A percentile compares a stretch with the other conserved stretches of the same genome.
phyloP scores from a whole-genome alignment of 1,284 basidiomycete species.

The Ceratobasidium papillatum region DNA sequence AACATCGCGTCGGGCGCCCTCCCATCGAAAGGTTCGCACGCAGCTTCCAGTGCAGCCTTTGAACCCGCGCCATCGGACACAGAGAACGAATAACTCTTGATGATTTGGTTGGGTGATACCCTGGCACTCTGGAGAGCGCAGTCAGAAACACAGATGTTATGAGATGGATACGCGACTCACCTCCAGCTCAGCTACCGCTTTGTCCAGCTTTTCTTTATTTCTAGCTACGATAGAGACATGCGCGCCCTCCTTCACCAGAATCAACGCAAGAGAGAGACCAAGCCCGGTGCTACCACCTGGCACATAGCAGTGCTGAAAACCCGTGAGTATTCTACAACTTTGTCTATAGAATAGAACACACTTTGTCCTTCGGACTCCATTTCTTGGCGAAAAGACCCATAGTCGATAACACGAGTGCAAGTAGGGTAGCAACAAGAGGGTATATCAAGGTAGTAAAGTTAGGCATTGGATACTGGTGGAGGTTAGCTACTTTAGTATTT shows the following conservation, averaged over 20 bases:
- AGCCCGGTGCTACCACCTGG: conserved; percentile 85
- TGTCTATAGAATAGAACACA: conserved; percentile 41
- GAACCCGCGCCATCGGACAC: conserved; percentile 63
- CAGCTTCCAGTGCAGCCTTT: conserved; percentile 67
- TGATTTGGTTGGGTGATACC: conserved; percentile 60
- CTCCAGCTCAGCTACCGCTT: conserved; percentile 69
- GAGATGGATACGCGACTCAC: conserved; percentile 52
- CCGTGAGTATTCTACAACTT: conserved; percentile 2
- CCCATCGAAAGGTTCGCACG: conserved; percentile 62
- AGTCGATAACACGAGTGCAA: conserved; percentile 35
- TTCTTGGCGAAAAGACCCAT: conserved; percentile 46
- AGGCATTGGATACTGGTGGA: conserved; percentile 9
- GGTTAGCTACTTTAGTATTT: not conserved
- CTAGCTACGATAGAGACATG: conserved; percentile 85
- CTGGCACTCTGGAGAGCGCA: conserved; percentile 48
- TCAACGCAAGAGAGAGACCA: conserved; percentile 74
- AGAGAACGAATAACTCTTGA: conserved; percentile 70
- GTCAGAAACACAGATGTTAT: conserved; percentile 1
- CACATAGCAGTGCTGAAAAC: conserved; percentile 71
- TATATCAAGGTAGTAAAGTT: conserved; percentile 2
- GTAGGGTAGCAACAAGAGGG: conserved; percentile 35
- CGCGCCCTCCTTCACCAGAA: conserved; percentile 76
- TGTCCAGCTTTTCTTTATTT: conserved; percentile 66
- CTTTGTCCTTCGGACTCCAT: conserved; percentile 52
- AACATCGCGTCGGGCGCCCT: conserved; percentile 77